phyloP scores from a whole-genome alignment of 169 alveolate genomes.

The Eimeria acervulina region DNA sequence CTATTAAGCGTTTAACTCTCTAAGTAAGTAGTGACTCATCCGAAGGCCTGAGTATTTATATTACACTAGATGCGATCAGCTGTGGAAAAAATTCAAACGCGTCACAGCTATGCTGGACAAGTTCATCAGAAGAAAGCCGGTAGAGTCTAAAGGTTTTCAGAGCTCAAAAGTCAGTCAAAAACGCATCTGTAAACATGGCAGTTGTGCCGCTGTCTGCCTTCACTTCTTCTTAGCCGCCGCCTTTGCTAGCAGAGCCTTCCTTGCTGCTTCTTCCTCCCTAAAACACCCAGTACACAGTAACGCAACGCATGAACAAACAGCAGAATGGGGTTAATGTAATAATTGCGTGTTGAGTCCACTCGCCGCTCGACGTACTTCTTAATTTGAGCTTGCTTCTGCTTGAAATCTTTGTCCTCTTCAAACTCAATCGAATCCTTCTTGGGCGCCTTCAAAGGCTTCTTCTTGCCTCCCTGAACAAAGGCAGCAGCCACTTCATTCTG shows the following conservation, averaged over 20 bases:
- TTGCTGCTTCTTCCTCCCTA: slow-evolving; percentile 81
- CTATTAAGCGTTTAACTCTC: no score
- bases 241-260: slow-evolving; percentile 79
- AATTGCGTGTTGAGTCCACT: not conserved
- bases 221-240: slow-evolving; percentile 81
- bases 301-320: not conserved
- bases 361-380: slow-evolving; percentile 28
- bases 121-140: not conserved
- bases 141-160: not conserved
- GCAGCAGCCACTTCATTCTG: not conserved
- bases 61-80: not conserved
- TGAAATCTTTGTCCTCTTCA: slow-evolving; percentile 72
- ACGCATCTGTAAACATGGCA: not conserved
- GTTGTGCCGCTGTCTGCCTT: not conserved
- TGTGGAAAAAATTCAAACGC: not conserved
- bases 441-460: slow-evolving; percentile 80
- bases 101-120: slow-evolving; percentile 36
- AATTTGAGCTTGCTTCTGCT: slow-evolving; percentile 76
- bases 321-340: not conserved
- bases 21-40: not conserved
- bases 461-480: slow-evolving; percentile 81
- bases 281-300: not conserved
- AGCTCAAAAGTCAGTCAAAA: not conserved
- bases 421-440: slow-evolving; percentile 62
- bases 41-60: not conserved